A percentile compares a stretch with the other conserved stretches of the same genome.
phyloP scores from a whole-genome alignment of 2,329 filamentous ascomycete species.

The Pestalotiopsis fici region DNA sequence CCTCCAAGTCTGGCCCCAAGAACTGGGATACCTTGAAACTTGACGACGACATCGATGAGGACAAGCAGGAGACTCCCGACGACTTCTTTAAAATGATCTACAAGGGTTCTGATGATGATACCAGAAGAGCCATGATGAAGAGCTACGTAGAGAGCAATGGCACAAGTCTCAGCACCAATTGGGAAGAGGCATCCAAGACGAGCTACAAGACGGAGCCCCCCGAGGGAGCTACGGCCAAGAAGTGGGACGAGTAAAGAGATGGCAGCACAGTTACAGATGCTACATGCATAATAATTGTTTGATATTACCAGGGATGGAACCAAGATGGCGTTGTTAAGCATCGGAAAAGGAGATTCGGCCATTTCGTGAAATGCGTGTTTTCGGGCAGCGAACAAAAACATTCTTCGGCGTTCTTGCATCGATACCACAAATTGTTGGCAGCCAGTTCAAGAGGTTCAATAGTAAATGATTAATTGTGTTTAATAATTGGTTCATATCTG shows the following conservation, averaged over 20 bases:
- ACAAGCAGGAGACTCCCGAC: slow-evolving; percentile 66
- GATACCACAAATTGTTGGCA: not conserved
- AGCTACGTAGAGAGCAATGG: slow-evolving; percentile 93
- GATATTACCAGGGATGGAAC: not conserved
- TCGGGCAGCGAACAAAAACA: not conserved
- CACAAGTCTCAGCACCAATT: slow-evolving; percentile 89
- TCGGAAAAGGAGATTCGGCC: not conserved
- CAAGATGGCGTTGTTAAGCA: not conserved
- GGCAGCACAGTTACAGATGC: too few species aligned
- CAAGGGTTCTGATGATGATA: slow-evolving; percentile 73
- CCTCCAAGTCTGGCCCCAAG: slow-evolving; percentile 79
- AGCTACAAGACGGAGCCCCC: slow-evolving; percentile 74
- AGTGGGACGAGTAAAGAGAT: slow-evolving; percentile 49
- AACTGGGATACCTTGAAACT: slow-evolving; percentile 82
- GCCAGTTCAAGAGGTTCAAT: not conserved
- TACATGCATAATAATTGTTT: too few species aligned
- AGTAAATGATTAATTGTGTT: too few species aligned
- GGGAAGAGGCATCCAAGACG: slow-evolving; percentile 75
- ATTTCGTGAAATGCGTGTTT: not conserved
- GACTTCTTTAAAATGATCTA: slow-evolving; percentile 91
- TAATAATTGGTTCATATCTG: too few species aligned
- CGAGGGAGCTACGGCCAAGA: slow-evolving; percentile 76
- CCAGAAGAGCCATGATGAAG: slow-evolving; percentile 95
- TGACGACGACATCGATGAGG: slow-evolving; percentile 40
- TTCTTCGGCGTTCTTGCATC: not conserved